Conservation (phyloP, 2,329 filamentous ascomycete species). For the Colletotrichum salicis region DNA sequence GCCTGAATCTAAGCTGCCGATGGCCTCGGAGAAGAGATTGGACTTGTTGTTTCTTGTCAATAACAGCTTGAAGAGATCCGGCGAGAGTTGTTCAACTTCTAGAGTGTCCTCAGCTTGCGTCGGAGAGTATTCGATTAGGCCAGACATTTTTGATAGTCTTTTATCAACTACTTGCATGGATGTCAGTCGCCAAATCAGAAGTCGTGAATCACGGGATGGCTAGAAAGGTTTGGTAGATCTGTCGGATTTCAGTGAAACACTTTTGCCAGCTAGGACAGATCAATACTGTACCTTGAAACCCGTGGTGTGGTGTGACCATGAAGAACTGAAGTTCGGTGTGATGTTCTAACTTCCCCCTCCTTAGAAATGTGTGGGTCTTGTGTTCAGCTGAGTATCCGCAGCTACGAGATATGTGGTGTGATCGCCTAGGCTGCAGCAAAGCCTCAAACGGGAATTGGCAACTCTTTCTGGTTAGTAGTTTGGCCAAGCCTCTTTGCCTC, state of each 20-base stretch:
- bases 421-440: background rate
- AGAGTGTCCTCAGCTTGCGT: background rate
- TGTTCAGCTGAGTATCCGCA: background rate
- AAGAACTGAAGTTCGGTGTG: too few relatives aligned
- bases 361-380: background rate
- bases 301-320: background rate
- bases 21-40: conserved; percentile 13
- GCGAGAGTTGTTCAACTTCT: background rate
- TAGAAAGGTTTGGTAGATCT: background rate
- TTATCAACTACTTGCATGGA: background rate
- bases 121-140: background rate
- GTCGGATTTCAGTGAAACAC: too few relatives aligned
- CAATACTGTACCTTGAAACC: too few relatives aligned
- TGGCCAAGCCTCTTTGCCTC: background rate
- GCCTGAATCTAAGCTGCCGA: background rate
- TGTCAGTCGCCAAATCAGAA: background rate
- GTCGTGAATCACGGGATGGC: background rate
- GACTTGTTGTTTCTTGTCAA: background rate
- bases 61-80: conserved; percentile 5
- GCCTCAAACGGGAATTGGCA: background rate
- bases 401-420: background rate
- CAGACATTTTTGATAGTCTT: background rate
- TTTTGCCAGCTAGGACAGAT: too few relatives aligned
- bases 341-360: background rate
- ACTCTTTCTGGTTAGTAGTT: background rate